These are phyloP conservation scores for Vigna trinervia DNA, from an alignment of 306 rosid species.

Conservation along the genomic window DNA sequence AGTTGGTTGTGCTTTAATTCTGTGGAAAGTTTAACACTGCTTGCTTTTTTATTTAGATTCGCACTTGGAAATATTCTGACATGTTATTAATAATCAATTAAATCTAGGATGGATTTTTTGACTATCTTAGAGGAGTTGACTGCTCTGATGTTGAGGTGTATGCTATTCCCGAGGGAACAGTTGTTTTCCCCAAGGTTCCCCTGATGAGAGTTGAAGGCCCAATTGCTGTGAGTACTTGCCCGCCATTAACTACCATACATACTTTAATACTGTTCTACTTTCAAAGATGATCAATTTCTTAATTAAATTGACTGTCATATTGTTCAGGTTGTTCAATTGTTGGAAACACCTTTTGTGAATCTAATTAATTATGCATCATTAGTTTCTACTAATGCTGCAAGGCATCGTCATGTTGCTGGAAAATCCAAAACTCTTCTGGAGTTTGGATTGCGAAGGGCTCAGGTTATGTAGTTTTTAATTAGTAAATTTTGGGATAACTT, in stretches of 20 bases:
- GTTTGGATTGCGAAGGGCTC: conserved; percentile 99
- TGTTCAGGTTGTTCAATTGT: conserved; percentile 90
- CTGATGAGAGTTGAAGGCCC: conserved; percentile 95
- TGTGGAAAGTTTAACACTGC: conserved; percentile 33
- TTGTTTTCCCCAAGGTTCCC: conserved; percentile 96
- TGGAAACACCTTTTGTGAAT: conserved; percentile 96
- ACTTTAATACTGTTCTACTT: conserved; percentile 28
- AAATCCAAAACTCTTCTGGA: conserved; percentile 89
- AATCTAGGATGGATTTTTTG: conserved; percentile 83
- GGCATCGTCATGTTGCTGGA: conserved; percentile 98
- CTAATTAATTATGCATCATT: conserved; percentile 86
- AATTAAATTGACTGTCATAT: conserved; percentile 29
- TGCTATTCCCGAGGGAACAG: conserved; percentile 86
- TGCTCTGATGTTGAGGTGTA: conserved; percentile 93
- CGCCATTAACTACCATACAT: conserved; percentile 27
- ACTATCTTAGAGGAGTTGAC: conserved; percentile 87
- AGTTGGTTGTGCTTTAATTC: conserved; percentile 37
- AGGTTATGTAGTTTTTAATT: conserved; percentile 45
- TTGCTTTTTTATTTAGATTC: conserved; percentile 24
- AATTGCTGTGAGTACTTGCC: conserved; percentile 78
- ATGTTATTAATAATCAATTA: conserved; percentile 34
- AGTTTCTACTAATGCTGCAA: conserved; percentile 97
- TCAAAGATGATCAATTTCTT: conserved; percentile 22
- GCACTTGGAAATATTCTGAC: conserved; percentile 29
- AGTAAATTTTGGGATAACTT: conserved; percentile 26